Percentiles rank a stretch among this genome's conserved stretches.
Conservation (phyloP, 768 basidiomycete genomes). For the Termitomyces titanicus region DNA sequence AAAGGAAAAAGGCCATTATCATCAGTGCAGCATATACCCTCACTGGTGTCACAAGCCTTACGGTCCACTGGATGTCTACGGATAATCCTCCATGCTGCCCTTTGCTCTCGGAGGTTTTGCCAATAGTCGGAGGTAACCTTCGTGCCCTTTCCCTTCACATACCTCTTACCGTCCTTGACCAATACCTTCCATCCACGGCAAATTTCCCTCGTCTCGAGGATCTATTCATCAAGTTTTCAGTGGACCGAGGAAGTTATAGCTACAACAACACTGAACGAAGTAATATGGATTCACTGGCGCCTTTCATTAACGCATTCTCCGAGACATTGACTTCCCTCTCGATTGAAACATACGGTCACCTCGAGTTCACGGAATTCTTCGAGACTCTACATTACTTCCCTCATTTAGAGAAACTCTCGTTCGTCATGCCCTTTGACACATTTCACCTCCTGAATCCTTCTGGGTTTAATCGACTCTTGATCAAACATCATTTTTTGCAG, state of each 20-base stretch:
- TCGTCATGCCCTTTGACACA: constrained; percentile 21
- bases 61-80: constrained; percentile 19
- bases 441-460: constrained; percentile 18
- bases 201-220: neutral
- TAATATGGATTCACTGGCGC: neutral
- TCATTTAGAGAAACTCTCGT: constrained; percentile 12
- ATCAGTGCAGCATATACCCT: too few species aligned
- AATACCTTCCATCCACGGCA: neutral
- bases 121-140: constrained; percentile 8
- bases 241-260: constrained; percentile 5
- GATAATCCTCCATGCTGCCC: constrained; percentile 18
- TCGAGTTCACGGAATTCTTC: constrained; percentile 17
- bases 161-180: neutral
- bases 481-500: constrained; percentile 15
- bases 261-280: neutral
- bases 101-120: constrained; percentile 14
- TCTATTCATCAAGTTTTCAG: constrained; percentile 14
- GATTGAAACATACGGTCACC: constrained; percentile 20
- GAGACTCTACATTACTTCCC: constrained; percentile 16
- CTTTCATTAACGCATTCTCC: neutral
- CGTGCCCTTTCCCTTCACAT: constrained; percentile 2
- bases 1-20: constrained; percentile 15
- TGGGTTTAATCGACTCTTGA: constrained; percentile 16
- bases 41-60: constrained; percentile 17
- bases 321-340: constrained; percentile 9